These are phyloP conservation scores for Neohortaea acidophila DNA, from an alignment of 495 filamentous ascomycete species.

Conservation along the genomic window DNA sequence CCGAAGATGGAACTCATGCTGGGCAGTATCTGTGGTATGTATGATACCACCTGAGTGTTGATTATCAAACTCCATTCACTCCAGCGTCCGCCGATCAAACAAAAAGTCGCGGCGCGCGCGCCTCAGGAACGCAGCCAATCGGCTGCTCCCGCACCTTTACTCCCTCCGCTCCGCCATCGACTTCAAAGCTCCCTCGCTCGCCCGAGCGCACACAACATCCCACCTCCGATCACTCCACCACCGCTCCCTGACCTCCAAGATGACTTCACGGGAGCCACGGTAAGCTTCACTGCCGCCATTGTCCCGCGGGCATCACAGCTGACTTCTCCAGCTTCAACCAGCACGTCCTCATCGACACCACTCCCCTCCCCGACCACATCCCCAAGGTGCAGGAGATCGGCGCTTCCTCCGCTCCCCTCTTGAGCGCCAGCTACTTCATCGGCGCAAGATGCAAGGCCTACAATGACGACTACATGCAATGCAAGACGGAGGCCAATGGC, in stretches of 20 bases:
- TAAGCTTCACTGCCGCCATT: constrained; percentile 9
- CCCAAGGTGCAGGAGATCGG: constrained; percentile 86
- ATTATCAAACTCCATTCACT: too few relatives aligned
- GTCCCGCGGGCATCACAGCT: not conserved
- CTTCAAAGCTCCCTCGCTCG: constrained; percentile 1
- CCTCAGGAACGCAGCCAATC: too few relatives aligned
- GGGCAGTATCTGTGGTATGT: too few relatives aligned
- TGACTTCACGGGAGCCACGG: constrained; percentile 31
- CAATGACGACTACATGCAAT: constrained; percentile 99
- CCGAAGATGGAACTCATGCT: too few relatives aligned
- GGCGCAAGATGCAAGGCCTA: constrained; percentile 84
- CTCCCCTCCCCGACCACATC: constrained; percentile 80
- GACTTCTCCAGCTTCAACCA: constrained; percentile 65
- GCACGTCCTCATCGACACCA: constrained; percentile 82
- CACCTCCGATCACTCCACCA: not conserved
- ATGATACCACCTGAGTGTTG: too few relatives aligned
- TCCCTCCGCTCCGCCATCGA: constrained; percentile 22
- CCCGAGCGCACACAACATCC: not conserved
- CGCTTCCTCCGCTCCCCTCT: constrained; percentile 73
- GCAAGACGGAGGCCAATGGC: constrained; percentile 81
- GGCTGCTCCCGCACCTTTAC: constrained; percentile 8
- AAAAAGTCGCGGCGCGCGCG: too few relatives aligned
- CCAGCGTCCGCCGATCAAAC: too few relatives aligned
- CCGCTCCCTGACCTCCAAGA: constrained; percentile 15
- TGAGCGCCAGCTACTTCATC: constrained; percentile 93